Conservation (phyloP, 768 basidiomycete genomes). For the Trametes villosa region DNA sequence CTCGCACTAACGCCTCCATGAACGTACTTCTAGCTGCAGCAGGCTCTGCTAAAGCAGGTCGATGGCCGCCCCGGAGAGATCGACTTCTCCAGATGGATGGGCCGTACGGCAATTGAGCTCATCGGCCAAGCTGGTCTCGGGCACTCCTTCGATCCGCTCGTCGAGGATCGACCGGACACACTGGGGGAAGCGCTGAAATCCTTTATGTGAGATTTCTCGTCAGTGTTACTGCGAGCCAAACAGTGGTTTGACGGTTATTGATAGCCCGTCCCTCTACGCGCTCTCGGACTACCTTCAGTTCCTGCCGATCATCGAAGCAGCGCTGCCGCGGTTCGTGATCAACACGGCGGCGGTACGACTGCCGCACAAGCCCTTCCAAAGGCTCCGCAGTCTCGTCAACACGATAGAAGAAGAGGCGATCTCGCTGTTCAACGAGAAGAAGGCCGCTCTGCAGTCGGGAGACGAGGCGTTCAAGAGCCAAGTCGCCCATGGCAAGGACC, state of each 20-base stretch:
- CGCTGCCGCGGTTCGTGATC: conserved; percentile 11
- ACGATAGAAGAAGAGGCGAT: background rate
- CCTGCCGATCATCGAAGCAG: conserved; percentile 8
- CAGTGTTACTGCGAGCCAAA: background rate
- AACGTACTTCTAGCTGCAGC: background rate
- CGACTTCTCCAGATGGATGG: conserved; percentile 36
- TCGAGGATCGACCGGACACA: background rate
- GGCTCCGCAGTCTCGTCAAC: conserved; percentile 5
- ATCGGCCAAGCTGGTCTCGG: conserved; percentile 30
- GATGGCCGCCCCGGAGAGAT: conserved; percentile 10
- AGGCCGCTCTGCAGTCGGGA: conserved; percentile 31
- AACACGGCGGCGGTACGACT: background rate
- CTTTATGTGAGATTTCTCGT: background rate
- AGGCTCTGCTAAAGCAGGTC: background rate
- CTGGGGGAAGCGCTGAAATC: conserved; percentile 3
- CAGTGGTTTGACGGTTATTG: background rate
- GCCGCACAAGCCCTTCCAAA: conserved; percentile 1
- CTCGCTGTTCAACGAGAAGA: conserved; percentile 37
- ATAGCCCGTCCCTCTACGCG: conserved; percentile 1
- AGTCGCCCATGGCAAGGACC: conserved; percentile 45
- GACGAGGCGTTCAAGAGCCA: conserved; percentile 34
- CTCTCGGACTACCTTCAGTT: conserved; percentile 1
- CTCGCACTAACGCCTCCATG: conserved; percentile 24
- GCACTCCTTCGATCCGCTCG: conserved; percentile 25
- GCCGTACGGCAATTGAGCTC: conserved; percentile 48